These are phyloP conservation scores for Fraxinus angustifolia DNA, from an alignment of 305 asterid species.

Conservation along the genomic window DNA sequence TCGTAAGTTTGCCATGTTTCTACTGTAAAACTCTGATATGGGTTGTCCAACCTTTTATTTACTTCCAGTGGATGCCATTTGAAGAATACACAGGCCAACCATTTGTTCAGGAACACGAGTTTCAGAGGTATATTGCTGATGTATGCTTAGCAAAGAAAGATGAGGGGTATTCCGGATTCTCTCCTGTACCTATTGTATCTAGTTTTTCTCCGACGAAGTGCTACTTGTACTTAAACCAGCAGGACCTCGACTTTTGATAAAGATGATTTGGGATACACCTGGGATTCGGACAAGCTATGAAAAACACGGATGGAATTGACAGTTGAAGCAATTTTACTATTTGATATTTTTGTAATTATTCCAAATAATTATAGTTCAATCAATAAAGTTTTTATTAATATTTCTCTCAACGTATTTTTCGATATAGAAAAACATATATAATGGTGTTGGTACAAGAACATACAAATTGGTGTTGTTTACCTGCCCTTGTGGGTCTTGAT, in stretches of 20 bases:
- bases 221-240: slow-evolving; percentile 44
- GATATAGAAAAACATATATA: background rate
- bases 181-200: slow-evolving; percentile 36
- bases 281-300: background rate
- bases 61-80: slow-evolving; percentile 85
- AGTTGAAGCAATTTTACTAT: background rate
- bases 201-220: slow-evolving; percentile 34
- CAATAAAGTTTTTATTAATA: background rate
- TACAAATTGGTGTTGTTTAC: background rate
- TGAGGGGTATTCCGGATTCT: slow-evolving; percentile 56
- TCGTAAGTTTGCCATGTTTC: background rate
- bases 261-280: background rate
- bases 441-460: background rate
- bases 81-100: slow-evolving; percentile 77
- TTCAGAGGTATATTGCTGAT: slow-evolving; percentile 44
- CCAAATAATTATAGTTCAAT: background rate
- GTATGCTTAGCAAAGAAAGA: slow-evolving; percentile 58
- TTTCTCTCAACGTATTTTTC: background rate
- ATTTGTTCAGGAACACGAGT: slow-evolving; percentile 55
- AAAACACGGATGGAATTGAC: background rate
- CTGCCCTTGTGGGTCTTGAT: background rate
- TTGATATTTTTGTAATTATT: background rate
- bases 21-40: background rate
- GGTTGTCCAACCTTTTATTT: background rate
- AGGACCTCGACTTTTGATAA: slow-evolving; percentile 15